Evolutionary conservation across 768 basidiomycete genomes (phyloP).

Genomic region (Tricholoma terreum): DNA sequence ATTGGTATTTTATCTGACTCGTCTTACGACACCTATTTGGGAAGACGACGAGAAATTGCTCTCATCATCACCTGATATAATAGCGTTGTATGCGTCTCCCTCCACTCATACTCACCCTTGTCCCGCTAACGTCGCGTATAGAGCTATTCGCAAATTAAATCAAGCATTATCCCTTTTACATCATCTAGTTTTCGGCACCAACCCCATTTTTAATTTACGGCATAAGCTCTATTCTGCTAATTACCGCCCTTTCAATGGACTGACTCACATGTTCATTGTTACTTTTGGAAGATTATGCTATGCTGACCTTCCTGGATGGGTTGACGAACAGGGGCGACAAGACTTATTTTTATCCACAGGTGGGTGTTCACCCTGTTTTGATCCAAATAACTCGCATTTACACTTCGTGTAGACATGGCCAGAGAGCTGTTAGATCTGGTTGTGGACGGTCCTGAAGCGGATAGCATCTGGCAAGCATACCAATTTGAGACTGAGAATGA

Average conservation of each 20-base stretch:
- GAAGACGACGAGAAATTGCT: slow-evolving; percentile 53
- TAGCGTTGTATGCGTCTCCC: slow-evolving; percentile 33
- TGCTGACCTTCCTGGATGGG: slow-evolving; percentile 63
- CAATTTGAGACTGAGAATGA: slow-evolving; percentile 43
- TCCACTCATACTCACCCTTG: neutral
- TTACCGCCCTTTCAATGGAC: slow-evolving; percentile 54
- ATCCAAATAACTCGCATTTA: neutral
- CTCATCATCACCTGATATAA: slow-evolving; percentile 28
- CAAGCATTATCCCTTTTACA: slow-evolving; percentile 61
- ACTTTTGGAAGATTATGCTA: slow-evolving; percentile 74
- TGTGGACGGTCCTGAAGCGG: slow-evolving; percentile 72
- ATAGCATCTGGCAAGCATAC: slow-evolving; percentile 61
- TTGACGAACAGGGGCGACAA: slow-evolving; percentile 35
- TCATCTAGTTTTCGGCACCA: slow-evolving; percentile 52
- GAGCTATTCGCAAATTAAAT: slow-evolving; percentile 47
- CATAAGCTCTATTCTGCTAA: slow-evolving; percentile 56
- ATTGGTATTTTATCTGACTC: slow-evolving; percentile 52
- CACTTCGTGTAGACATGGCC: slow-evolving; percentile 44
- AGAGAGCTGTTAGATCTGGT: slow-evolving; percentile 61
- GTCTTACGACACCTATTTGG: slow-evolving; percentile 59
- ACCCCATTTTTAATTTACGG: slow-evolving; percentile 49
- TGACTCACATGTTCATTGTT: slow-evolving; percentile 71
- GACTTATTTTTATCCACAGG: slow-evolving; percentile 49
- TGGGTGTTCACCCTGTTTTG: slow-evolving; percentile 23
- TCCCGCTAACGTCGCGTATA: slow-evolving; percentile 23